These are phyloP conservation scores for Tolypocladium endophyticum DNA, from an alignment of 2,329 filamentous ascomycete genomes.

Conservation along the genomic window DNA sequence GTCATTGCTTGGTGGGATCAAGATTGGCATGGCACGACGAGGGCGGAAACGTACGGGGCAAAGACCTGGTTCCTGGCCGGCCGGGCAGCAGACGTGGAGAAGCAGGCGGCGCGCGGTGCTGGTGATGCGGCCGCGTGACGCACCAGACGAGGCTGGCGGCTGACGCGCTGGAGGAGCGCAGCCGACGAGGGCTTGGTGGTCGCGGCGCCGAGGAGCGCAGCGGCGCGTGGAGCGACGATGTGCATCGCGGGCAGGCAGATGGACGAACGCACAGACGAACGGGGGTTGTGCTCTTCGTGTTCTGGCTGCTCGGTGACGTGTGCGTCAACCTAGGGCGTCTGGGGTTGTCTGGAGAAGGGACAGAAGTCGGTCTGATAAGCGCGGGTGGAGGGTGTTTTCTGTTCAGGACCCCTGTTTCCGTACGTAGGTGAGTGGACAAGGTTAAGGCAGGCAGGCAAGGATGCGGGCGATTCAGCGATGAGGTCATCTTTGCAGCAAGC, in stretches of 20 bases:
- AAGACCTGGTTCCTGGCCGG: not conserved
- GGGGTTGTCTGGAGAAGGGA: not conserved
- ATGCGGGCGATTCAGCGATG: not conserved
- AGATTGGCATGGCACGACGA: not conserved
- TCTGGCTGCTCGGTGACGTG: not conserved
- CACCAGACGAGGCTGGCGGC: not conserved
- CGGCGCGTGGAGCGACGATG: not conserved
- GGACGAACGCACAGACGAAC: not conserved
- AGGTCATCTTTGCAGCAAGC: not conserved
- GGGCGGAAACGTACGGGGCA: not conserved
- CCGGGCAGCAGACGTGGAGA: not conserved
- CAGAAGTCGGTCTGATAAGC: not conserved
- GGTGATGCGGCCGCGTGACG: not conserved
- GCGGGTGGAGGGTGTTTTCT: not conserved
- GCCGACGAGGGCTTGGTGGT: not conserved
- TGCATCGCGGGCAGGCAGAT: not conserved
- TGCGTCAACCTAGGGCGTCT: not conserved
- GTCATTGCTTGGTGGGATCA: not conserved
- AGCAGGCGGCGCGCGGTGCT: not conserved
- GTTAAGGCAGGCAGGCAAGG: not conserved
- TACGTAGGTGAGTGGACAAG: too few species aligned
- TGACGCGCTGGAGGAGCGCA: not conserved
- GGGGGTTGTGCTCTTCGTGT: not conserved
- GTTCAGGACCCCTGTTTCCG: not conserved
- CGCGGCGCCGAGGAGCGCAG: not conserved